Evolutionary conservation across 441 rosid species (phyloP).

Genomic region (Oxalis stricta): DNA sequence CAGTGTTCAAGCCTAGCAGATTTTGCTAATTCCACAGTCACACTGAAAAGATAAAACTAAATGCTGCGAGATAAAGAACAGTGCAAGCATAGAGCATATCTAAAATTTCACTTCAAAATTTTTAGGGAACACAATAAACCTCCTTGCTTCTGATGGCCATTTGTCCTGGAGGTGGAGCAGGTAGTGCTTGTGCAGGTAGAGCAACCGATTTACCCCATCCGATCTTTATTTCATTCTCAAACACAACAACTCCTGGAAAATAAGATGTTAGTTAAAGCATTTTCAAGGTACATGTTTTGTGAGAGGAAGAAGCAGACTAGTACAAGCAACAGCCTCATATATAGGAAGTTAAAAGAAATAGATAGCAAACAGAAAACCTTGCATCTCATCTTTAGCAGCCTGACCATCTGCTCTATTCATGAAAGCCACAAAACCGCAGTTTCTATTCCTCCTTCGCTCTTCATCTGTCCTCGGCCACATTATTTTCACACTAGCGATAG

Average conservation of each 20-base stretch:
- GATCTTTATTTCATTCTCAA: slow-evolving; percentile 90
- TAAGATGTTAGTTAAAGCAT: too few species aligned
- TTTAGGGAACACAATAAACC: slow-evolving; percentile 63
- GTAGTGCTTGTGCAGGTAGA: slow-evolving; percentile 96
- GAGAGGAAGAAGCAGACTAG: too few species aligned
- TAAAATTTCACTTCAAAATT: too few species aligned
- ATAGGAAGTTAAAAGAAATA: too few species aligned
- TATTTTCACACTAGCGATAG: slow-evolving; percentile 98
- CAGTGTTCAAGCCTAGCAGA: slow-evolving; percentile 1
- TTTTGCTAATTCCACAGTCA: too few species aligned
- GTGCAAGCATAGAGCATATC: too few species aligned
- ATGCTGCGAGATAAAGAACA: too few species aligned
- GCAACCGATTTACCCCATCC: slow-evolving; percentile 99
- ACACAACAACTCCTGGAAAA: slow-evolving; percentile 76
- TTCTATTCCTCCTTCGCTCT: slow-evolving; percentile 82
- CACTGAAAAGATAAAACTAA: too few species aligned
- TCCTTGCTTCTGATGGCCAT: slow-evolving; percentile 99
- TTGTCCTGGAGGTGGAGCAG: slow-evolving; percentile 98
- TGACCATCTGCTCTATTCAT: slow-evolving; percentile 98
- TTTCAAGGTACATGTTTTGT: too few species aligned
- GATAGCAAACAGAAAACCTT: slow-evolving; percentile 54
- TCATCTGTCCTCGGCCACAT: slow-evolving; percentile 99
- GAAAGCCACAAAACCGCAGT: slow-evolving; percentile 96
- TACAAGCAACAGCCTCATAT: too few species aligned
- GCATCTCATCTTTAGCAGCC: slow-evolving; percentile 99